Base-by-base conservation (phyloP, 108 stramenopile species). In the Conticribra weissflogii region DNA sequence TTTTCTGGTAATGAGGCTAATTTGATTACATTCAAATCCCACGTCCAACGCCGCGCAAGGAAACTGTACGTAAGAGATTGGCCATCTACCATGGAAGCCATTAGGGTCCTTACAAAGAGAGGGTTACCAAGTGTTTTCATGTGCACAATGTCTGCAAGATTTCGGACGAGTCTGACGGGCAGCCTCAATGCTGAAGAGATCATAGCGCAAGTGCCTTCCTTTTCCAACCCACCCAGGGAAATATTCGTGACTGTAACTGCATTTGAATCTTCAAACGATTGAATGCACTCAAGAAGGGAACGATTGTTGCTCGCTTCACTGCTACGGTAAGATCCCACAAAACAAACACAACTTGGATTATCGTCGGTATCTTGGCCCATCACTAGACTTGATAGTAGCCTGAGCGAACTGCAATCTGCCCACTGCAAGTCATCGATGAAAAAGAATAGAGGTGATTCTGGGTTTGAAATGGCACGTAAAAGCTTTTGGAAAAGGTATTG, bases 341-440 rank as follows among this genome's bases (percentile, higher is more conserved):
- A 41, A 41, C 5, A 12, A 5, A 41, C 36, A 41, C 36, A 41
- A 5, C 12, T 5, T 41, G 36, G 8, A 41, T 5, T 9, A 41
- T 41, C 36, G 36, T 41, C 36, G 12, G 12, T 9, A 9, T 41
- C 8, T 41, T 41, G 36, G 36, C 12, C 36, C 36, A 41, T 41
- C 36, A 41, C 34, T 16, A 23, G 33, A 24, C 44, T 45, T 19
- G 21, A 21, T 21, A 45, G 24, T 1, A 14, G 21, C 23, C 65
- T 33, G 44, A 31, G 32, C 22, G 47, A 46, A 8, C 22, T 49
- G 18, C 23, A 19, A 25, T 65, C 63, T 0, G 71, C 56, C 71
- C 71, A 72, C 27, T 72, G 71, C 53, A 72, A 45, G 52, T 72
- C 71, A 44, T 72, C 71, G 12, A 72, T 18, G 25, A 72, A 65